phyloP scores from a whole-genome alignment of 495 filamentous ascomycete species.

The Durotheca rogersii region DNA sequence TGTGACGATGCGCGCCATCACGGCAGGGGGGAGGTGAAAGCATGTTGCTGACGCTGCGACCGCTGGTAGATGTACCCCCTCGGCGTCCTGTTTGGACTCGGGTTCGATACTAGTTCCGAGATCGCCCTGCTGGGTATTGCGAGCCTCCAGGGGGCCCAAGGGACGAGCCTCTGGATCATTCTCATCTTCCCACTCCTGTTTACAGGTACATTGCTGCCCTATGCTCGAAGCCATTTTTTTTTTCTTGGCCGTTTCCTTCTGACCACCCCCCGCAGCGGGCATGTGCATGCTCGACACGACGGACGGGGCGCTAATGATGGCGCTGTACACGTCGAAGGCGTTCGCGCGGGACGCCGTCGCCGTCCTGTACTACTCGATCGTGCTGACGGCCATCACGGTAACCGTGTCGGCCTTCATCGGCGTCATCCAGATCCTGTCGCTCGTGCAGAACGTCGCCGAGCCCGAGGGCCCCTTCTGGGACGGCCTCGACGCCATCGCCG shows the following conservation, averaged over 20 bases:
- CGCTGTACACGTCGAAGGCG: conserved; percentile 77
- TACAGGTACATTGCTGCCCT: conserved; percentile 58
- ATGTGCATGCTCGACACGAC: conserved; percentile 91
- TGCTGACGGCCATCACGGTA: conserved; percentile 84
- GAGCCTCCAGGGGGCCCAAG: conserved; percentile 77
- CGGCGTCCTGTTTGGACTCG: conserved; percentile 86
- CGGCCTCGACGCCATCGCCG: conserved; percentile 69
- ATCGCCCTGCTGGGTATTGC: conserved; percentile 90
- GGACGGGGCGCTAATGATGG: conserved; percentile 94
- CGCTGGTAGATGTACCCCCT: conserved; percentile 73
- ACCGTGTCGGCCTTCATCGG: conserved; percentile 84
- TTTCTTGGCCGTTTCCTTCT: neutral
- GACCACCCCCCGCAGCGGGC: too few relatives aligned
- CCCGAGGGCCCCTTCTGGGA: conserved; percentile 83
- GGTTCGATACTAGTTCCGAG: conserved; percentile 95
- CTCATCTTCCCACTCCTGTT: conserved; percentile 90
- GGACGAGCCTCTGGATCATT: conserved; percentile 91
- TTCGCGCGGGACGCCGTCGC: conserved; percentile 77
- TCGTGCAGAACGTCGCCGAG: conserved; percentile 71
- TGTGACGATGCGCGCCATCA: too few relatives aligned
- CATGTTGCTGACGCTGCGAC: neutral
- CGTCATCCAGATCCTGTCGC: conserved; percentile 75
- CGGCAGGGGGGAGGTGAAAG: too few relatives aligned
- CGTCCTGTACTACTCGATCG: conserved; percentile 91
- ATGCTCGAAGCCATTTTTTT: too few relatives aligned